Evolutionary conservation across 192 early-diverging fungal species (phyloP).

Genomic region (Rhizophagus prolifer): DNA sequence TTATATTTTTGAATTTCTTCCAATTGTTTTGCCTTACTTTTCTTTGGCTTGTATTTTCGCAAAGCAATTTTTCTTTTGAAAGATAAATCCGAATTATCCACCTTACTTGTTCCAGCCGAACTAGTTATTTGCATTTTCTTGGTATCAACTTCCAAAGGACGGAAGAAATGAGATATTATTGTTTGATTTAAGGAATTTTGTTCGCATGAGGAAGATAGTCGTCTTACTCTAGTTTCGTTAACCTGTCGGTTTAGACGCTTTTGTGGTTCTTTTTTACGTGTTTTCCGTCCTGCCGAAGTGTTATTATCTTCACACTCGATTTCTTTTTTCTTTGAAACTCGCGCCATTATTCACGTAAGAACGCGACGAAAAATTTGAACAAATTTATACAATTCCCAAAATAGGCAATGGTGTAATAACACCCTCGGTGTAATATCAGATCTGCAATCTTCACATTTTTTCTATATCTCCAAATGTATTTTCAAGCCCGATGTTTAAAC

Average conservation of each 20-base stretch:
- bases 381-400: too few species aligned
- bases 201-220: not conserved
- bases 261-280: not conserved
- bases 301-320: not conserved
- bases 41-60: not conserved
- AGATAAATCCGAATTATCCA: not conserved
- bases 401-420: too few species aligned
- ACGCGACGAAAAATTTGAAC: not conserved
- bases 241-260: too few species aligned
- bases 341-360: not conserved
- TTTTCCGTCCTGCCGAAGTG: not conserved
- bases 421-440: too few species aligned
- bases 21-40: not conserved
- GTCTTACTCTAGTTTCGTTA: too few species aligned
- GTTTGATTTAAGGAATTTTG: not conserved
- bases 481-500: not conserved
- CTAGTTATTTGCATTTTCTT: not conserved
- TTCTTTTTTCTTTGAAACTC: not conserved
- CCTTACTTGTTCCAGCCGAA: not conserved
- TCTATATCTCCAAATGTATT: not conserved
- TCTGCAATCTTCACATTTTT: too few species aligned
- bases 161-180: not conserved
- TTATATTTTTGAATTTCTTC: slow-evolving; percentile 1
- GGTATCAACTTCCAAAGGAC: not conserved
- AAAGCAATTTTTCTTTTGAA: not conserved